Evolutionary conservation across 345 rosid species (phyloP), one percentile per base, ranked within the genome.

Genomic region (Odontarrhena argentea): DNA sequence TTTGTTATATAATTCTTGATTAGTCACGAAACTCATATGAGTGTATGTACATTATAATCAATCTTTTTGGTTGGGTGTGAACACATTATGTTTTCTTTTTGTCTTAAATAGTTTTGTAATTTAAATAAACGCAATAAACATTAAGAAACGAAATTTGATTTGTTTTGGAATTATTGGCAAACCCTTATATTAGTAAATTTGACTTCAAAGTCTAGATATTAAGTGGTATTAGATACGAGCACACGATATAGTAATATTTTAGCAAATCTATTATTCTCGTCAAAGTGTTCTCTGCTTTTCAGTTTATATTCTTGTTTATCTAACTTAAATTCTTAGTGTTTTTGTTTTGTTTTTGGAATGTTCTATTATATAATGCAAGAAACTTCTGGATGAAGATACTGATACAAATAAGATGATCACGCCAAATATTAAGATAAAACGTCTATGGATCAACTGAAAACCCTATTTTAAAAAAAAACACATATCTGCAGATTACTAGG

Each of bases 231-330:
- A 73, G 73, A 73, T 73, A 73, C 68, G 68, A 73, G 45, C 44
- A 41, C 32, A 51, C 15, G 57, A 63, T 58, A 63, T 51, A 43
- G 72, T 60, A 67, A 53, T 59, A 60, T 66, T 18, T 50, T 73
- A 60, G 63, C 57, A 45, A 73, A 67, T 57, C 67, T 73, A 73
- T 73, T 53, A 73, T 73, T 73, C 77, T 43, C 73, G 45, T 67
- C 40, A 58, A 65, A 58, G 67, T 46, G 56, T 53, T 56, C 7
- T 67, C 56, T 60, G 50, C 63, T 67, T 73, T 59, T 26, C 40
- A 28, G 37, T 34, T 73, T 66, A 60, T 73, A 73, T 73, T 73
- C 73, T 67, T 60, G 63, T 53, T 22, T 67, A 67, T 73, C 72
- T 67, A 52, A 8, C 0, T 66, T 30, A 36, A 53, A 53, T 30